Base-by-base conservation (phyloP, 2,329 filamentous ascomycete species). In the Myriosclerotinia duriaeana region DNA sequence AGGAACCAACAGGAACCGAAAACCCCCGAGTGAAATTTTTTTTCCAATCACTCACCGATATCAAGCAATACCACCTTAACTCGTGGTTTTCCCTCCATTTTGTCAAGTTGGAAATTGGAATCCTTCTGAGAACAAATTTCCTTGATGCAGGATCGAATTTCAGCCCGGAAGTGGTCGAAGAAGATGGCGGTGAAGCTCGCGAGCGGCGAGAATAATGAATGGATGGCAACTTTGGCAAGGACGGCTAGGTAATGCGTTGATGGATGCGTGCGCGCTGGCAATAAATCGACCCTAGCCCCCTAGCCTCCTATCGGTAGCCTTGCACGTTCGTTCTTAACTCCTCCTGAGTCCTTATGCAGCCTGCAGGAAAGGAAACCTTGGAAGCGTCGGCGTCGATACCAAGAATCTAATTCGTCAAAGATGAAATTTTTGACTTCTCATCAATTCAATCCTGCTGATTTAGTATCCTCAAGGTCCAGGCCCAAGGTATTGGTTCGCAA, bases 21-120 rank as follows among this genome's bases (percentile, higher is more conserved):
- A 38, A 60, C 5, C 30, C 12, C 30, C 30, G 44, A 60, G 44
- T 26, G 11, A 38, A 60, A 50, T 15, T 30, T 0, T 22, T 38
- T 60, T n/a, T n/a, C n/a, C 34, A 44, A 26, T 38, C 44, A 73
- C 75, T 70, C 69, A 76, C 75, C 75, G 52, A 77, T 76, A 72
- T 77, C 75, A n/a, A 77, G 69, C 38, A 77, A 61, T 36, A 76
- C 69, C 17, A 72, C 71, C 63, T 73, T 61, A 40, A 70, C 61
- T 53, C 17, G 42, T 46, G 44, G 11, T 30, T 22, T 40, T 2
- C 20, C 58, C 53, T 60, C 58, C 58, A 60, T 60, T 50, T 50
- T 48, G 3, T 38, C 42, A 50, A 6, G 11, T 22, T 34, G n/a
- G n/a, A n/a, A n/a, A n/a, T 30, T 20, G 44, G 44, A 60, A 50